These are phyloP conservation scores for Amanita thiersii DNA, from an alignment of 768 basidiomycete species.

Conservation along the genomic window DNA sequence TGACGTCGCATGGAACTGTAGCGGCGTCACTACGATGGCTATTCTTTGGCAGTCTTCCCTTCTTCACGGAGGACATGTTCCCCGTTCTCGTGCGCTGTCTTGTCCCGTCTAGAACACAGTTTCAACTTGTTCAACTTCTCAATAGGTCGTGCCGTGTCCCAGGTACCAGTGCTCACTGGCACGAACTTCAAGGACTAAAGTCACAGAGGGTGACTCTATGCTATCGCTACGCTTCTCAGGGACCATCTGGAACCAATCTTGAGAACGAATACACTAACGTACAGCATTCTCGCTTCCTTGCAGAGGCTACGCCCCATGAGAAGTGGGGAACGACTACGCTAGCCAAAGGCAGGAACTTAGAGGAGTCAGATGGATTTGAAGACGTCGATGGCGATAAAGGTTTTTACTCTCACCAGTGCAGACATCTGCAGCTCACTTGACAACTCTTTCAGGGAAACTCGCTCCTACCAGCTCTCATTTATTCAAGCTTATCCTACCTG, in stretches of 20 bases:
- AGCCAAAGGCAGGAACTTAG: conserved; percentile 9
- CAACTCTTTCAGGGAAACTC: conserved; percentile 38
- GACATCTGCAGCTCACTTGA: not conserved
- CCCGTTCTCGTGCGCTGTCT: too few relatives aligned
- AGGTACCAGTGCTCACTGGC: too few relatives aligned
- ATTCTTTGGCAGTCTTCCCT: too few relatives aligned
- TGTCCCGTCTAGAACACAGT: too few relatives aligned
- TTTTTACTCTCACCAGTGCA: not conserved
- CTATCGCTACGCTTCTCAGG: not conserved
- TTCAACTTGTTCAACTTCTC: too few relatives aligned
- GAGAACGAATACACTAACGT: conserved; percentile 27
- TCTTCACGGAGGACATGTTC: too few relatives aligned
- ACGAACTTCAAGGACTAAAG: too few relatives aligned
- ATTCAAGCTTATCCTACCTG: conserved; percentile 57
- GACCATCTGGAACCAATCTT: too few relatives aligned
- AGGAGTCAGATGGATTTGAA: conserved; percentile 14
- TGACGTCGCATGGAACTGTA: too few relatives aligned
- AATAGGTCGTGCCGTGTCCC: too few relatives aligned
- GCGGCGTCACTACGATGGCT: too few relatives aligned
- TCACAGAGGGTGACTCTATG: not conserved
- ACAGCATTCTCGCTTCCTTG: conserved; percentile 32
- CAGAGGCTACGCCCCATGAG: conserved; percentile 26
- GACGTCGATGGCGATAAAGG: not conserved
- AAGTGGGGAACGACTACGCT: conserved; percentile 22
- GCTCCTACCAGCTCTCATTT: conserved; percentile 56